Percentiles rank a stretch among this genome's conserved stretches.
Conservation (phyloP, 129 eudicot genomes). For the Glebionis coronaria region DNA sequence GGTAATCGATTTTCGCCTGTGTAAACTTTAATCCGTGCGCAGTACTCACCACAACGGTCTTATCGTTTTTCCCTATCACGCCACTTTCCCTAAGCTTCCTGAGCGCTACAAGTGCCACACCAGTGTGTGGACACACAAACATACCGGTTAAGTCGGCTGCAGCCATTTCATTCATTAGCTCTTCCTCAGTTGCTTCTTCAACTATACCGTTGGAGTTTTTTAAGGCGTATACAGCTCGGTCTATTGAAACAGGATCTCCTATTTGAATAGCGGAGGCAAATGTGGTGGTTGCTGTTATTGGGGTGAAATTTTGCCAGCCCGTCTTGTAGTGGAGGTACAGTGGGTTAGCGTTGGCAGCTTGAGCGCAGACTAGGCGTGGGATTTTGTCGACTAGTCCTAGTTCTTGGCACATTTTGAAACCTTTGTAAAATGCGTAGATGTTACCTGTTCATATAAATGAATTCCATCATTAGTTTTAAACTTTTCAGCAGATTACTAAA, state of each 20-base stretch:
- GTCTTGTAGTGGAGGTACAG: no score
- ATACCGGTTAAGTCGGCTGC: background rate
- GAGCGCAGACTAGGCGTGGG: no score
- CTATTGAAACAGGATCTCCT: background rate
- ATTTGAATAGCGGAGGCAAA: background rate
- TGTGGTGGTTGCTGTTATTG: no score
- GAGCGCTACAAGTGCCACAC: background rate
- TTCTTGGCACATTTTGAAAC: no score
- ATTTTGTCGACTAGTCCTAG: no score
- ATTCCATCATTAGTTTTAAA: no score
- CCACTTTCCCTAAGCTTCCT: background rate
- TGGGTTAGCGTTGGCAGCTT: no score
- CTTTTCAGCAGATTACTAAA: no score
- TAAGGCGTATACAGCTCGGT: background rate
- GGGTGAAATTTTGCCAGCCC: no score
- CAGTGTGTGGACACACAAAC: no score
- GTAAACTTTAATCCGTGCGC: background rate
- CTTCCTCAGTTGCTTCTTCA: background rate
- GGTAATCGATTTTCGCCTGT: background rate
- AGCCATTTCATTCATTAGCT: background rate
- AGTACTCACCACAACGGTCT: constrained; percentile 4
- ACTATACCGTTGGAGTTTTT: background rate
- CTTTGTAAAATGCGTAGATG: no score
- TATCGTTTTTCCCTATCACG: background rate
- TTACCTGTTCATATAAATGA: no score